phyloP scores from a whole-genome alignment of 306 rosid genomes.

The Vachellia collinsii region DNA sequence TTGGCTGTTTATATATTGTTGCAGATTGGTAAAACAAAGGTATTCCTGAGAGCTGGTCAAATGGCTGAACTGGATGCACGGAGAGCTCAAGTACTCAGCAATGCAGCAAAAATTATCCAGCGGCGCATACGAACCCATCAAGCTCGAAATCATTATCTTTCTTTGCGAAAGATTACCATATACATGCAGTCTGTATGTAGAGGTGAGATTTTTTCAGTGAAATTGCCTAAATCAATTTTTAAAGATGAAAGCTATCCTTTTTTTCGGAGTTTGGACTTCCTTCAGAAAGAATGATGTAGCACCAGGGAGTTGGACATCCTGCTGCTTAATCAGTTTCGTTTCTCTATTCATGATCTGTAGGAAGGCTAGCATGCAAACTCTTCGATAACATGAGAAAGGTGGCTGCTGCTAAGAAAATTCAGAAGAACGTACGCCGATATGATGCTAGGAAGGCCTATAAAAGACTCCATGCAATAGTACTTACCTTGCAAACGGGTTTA shows the following conservation, averaged over 20 bases:
- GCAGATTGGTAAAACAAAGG: constrained; percentile 95
- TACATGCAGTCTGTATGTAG: constrained; percentile 75
- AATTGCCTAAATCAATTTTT: constrained; percentile 33
- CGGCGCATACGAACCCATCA: constrained; percentile 80
- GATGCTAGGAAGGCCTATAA: constrained; percentile 62
- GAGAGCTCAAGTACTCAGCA: constrained; percentile 80
- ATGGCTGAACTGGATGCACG: constrained; percentile 98
- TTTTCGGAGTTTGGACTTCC: constrained; percentile 11
- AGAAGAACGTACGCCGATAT: constrained; percentile 69
- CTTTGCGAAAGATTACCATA: constrained; percentile 69
- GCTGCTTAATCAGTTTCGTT: constrained; percentile 35
- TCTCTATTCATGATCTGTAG: constrained; percentile 51
- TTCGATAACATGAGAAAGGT: constrained; percentile 68
- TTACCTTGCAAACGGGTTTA: constrained; percentile 81
- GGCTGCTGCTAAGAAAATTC: constrained; percentile 82
- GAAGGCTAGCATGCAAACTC: constrained; percentile 81
- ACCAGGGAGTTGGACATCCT: constrained; percentile 35
- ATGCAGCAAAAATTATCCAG: constrained; percentile 89
- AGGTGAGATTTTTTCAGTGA: constrained; percentile 63
- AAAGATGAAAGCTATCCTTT: constrained; percentile 4
- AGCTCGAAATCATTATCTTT: constrained; percentile 75
- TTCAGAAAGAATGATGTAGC: constrained; percentile 28
- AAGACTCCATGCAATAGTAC: constrained; percentile 62
- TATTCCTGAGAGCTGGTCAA: constrained; percentile 98
- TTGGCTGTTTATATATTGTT: constrained; percentile 38